These are phyloP conservation scores for Jamesozyma lodderae DNA, from an alignment of 805 yeast genomes.

Conservation along the genomic window DNA sequence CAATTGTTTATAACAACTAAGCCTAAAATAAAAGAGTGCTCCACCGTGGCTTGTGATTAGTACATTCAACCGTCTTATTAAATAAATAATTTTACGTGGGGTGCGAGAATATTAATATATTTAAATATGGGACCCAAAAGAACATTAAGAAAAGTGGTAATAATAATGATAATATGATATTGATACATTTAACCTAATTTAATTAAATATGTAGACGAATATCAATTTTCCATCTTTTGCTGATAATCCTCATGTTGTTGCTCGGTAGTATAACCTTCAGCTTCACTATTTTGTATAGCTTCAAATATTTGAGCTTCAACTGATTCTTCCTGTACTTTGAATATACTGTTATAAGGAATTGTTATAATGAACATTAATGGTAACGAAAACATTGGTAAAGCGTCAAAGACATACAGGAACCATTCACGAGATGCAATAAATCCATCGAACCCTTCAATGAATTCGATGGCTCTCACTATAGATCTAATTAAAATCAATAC, in stretches of 20 bases:
- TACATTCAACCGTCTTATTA: too few relatives aligned
- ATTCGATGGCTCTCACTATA: constrained; percentile 28
- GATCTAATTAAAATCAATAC: constrained; percentile 27
- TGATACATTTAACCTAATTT: too few relatives aligned
- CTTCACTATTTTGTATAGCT: neutral
- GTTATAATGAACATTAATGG: constrained; percentile 4
- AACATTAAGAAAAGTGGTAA: neutral
- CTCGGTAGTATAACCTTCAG: neutral
- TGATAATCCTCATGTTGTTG: too few relatives aligned
- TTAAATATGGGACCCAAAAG: too few relatives aligned
- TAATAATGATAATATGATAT: neutral
- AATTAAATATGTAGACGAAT: too few relatives aligned
- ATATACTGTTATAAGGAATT: constrained; percentile 10
- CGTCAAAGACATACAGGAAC: constrained; percentile 26
- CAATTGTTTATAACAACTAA: too few relatives aligned
- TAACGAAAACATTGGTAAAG: constrained; percentile 21
- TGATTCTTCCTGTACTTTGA: constrained; percentile 13
- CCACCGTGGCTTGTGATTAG: too few relatives aligned
- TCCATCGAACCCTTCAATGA: constrained; percentile 26
- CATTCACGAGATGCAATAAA: constrained; percentile 21
- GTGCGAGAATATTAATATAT: too few relatives aligned
- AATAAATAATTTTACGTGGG: too few relatives aligned
- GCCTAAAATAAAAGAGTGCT: too few relatives aligned
- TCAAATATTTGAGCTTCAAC: constrained; percentile 5
- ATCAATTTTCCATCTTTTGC: too few relatives aligned